Evolutionary conservation across 352 stramenopile species (phyloP).

Genomic region (Pythium apleroticum): DNA sequence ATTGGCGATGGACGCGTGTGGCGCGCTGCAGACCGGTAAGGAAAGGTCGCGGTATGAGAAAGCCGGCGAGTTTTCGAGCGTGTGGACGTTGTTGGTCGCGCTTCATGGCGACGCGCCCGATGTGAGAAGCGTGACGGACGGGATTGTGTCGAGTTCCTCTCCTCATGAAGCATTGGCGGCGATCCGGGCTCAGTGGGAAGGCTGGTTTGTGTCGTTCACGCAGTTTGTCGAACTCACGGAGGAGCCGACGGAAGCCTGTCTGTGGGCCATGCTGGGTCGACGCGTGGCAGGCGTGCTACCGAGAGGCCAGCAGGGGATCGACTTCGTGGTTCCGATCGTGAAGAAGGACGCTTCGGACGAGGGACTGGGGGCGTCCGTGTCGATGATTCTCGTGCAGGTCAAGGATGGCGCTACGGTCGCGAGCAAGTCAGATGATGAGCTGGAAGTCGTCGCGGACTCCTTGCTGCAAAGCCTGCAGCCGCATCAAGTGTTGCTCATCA

Average conservation of each 20-base stretch:
- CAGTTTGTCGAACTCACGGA: constrained; percentile 31
- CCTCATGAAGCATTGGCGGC: not conserved
- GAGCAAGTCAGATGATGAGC: too few species aligned
- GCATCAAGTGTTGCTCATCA: not conserved
- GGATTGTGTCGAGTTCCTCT: too few species aligned
- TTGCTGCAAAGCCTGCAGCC: not conserved
- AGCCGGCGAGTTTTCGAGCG: constrained; percentile 14
- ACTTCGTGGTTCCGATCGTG: constrained; percentile 29
- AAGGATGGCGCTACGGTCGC: constrained; percentile 3
- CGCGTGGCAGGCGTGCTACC: constrained; percentile 25
- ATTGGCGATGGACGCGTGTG: constrained; percentile 28
- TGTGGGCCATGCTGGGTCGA: constrained; percentile 32
- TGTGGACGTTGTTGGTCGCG: constrained; percentile 9
- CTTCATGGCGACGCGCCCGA: not conserved
- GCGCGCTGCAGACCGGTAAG: not conserved
- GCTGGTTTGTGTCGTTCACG: constrained; percentile 29
- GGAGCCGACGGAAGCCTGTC: constrained; percentile 23
- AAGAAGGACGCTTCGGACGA: too few species aligned
- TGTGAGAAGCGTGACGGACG: not conserved
- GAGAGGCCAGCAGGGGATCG: not conserved
- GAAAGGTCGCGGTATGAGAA: not conserved
- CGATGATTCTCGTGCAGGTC: constrained; percentile 27
- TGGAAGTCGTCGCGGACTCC: not conserved
- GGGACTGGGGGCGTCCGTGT: constrained; percentile 2
- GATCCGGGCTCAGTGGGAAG: constrained; percentile 7